Evolutionary conservation across 192 early-diverging fungal genomes (phyloP), one percentile per base, ranked within the genome.

Genomic region (Coemansia sp.): DNA sequence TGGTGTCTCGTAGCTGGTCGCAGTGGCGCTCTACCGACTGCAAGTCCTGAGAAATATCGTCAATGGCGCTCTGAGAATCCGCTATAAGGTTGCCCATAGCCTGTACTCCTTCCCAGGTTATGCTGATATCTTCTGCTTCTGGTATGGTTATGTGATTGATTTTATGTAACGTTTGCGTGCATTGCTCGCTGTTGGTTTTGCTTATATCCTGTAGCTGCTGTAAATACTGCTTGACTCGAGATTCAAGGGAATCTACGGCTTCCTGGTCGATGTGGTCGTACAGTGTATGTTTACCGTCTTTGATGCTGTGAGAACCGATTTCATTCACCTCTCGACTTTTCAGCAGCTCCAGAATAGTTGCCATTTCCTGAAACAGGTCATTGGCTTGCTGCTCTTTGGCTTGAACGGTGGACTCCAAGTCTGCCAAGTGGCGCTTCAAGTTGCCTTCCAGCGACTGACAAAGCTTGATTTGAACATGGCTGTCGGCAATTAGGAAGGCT

Each of bases 201-300:
- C 56, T 50, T 28, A 77, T 58, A 2, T 13, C 42, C 26, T 39
- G 28, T 5, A 78, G 50, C 57, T 64, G 44, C 19, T 45, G 42
- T 37, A 78, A 23, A 19, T 60, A 66, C 53, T 70, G 59, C 0
- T 28, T 36, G 0, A 54, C 58, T 21, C 63, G 54, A 12, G 21
- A 26, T 3, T 66, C 53, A 20, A 78, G 47, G 14, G 50, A 31
- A 36, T 59, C 61, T 12, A 78, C 68, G 1, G 74, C 68, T 2
- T 65, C 68, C 44, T 78, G 74, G 68, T 78, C 74, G n/a, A 78
- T 78, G 31, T 78, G 74, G 48, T 78, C 74, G 49, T 78, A 64
- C 57, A 78, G 35, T 15, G 74, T 78, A 35, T 78, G 74, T 39
- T 63, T 67, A 13, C 31, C 38, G n/a, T 18, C 42, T 6, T 48